phyloP scores from a whole-genome alignment of 2,329 filamentous ascomycete species.

The Monilinia aucupariae region DNA sequence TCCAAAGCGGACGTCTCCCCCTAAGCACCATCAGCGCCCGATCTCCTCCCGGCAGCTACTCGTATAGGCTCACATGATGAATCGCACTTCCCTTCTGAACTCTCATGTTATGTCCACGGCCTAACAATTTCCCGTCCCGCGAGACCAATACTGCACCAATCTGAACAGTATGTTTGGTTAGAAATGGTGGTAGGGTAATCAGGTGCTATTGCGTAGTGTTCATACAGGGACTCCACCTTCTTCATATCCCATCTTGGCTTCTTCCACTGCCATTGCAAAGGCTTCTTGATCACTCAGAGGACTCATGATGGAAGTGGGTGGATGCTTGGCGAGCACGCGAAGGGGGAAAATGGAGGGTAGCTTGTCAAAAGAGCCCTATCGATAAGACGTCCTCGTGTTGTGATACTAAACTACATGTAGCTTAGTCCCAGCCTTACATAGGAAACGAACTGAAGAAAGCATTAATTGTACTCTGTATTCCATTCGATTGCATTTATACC shows the following conservation, averaged over 20 bases:
- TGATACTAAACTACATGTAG: too few species aligned
- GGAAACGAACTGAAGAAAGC: too few species aligned
- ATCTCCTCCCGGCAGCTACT: not conserved
- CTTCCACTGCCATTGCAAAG: slow-evolving; percentile 43
- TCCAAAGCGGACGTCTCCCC: slow-evolving; percentile 73
- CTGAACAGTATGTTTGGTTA: slow-evolving; percentile 29
- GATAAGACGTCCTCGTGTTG: too few species aligned
- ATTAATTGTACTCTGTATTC: too few species aligned
- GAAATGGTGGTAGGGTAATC: not conserved
- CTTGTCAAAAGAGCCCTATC: not conserved
- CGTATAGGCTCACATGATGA: slow-evolving; percentile 53
- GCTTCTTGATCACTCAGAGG: slow-evolving; percentile 38
- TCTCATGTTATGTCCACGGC: slow-evolving; percentile 69
- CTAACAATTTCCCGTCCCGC: slow-evolving; percentile 63
- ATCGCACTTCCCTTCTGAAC: slow-evolving; percentile 67
- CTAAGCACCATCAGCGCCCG: slow-evolving; percentile 39
- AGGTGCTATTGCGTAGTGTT: not conserved
- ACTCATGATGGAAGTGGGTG: slow-evolving; percentile 1
- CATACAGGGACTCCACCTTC: slow-evolving; percentile 47
- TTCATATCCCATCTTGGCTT: slow-evolving; percentile 42
- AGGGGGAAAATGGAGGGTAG: not conserved
- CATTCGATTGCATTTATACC: too few species aligned
- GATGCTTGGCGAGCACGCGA: not conserved
- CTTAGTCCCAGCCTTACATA: too few species aligned
- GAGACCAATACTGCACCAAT: slow-evolving; percentile 58